Percentiles rank a stretch among this genome's conserved stretches.
phyloP scores from a whole-genome alignment of 2,329 filamentous ascomycete genomes.

The Lachnellula suecica region DNA sequence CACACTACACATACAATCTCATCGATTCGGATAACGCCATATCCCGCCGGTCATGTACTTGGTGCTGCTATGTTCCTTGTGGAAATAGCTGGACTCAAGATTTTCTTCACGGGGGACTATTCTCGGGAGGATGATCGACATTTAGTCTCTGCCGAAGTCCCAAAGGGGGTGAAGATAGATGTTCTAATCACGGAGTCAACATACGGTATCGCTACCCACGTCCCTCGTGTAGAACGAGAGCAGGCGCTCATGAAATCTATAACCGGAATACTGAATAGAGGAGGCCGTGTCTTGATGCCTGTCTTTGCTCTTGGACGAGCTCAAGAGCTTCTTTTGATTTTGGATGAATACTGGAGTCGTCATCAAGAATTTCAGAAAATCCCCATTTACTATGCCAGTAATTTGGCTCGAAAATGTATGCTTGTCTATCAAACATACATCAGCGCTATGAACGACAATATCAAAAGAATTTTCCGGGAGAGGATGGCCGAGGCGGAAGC shows the following conservation, averaged over 20 bases:
- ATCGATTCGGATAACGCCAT: slow-evolving; percentile 93
- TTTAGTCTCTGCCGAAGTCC: slow-evolving; percentile 89
- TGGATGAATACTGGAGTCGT: slow-evolving; percentile 95
- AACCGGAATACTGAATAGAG: slow-evolving; percentile 85
- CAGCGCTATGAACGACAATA: slow-evolving; percentile 98
- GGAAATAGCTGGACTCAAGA: slow-evolving; percentile 94
- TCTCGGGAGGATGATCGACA: slow-evolving; percentile 94
- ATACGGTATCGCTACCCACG: slow-evolving; percentile 92
- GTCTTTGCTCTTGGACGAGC: slow-evolving; percentile 93
- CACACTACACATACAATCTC: slow-evolving; percentile 97
- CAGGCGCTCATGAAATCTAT: slow-evolving; percentile 94
- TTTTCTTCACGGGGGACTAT: slow-evolving; percentile 97
- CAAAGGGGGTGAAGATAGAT: slow-evolving; percentile 86
- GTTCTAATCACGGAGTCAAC: slow-evolving; percentile 97
- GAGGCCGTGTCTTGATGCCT: slow-evolving; percentile 88
- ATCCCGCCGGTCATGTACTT: slow-evolving; percentile 95
- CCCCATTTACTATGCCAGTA: slow-evolving; percentile 97
- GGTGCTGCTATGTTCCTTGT: slow-evolving; percentile 98
- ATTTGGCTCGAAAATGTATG: slow-evolving; percentile 95
- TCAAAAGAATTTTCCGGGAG: slow-evolving; percentile 91
- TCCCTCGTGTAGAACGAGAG: slow-evolving; percentile 87
- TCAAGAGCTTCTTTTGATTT: slow-evolving; percentile 88
- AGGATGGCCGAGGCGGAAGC: slow-evolving; percentile 89
- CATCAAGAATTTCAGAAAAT: slow-evolving; percentile 86
- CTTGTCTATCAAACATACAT: slow-evolving; percentile 98